These are phyloP conservation scores for Jamesozyma lodderae DNA, from an alignment of 805 yeast genomes.

Conservation along the genomic window DNA sequence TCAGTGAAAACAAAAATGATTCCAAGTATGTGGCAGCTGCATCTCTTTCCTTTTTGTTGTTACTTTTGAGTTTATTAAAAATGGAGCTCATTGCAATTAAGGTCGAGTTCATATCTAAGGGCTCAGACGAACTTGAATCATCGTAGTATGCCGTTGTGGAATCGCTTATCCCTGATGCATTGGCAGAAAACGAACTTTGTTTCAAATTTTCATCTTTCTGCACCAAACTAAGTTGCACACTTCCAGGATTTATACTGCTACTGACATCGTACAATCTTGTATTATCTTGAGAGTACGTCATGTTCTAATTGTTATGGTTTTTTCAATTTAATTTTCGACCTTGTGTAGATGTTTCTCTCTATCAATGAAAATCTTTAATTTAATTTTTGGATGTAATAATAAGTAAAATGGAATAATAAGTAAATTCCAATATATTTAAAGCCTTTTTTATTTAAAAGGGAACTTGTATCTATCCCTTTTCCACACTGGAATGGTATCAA, in stretches of 20 bases:
- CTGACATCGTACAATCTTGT: not conserved
- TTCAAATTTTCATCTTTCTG: not conserved
- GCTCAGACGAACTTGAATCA: not conserved
- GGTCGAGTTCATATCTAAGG: not conserved
- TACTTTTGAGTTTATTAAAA: conserved; percentile 27
- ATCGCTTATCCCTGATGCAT: not conserved
- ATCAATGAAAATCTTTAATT: no score
- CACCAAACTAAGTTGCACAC: not conserved
- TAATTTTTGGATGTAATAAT: no score
- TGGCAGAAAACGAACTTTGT: not conserved
- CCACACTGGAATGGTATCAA: no score
- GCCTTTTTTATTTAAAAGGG: no score
- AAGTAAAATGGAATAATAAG: no score
- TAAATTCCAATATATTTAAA: no score
- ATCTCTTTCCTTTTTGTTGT: conserved; percentile 22
- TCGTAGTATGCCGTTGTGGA: not conserved
- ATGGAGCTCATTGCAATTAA: conserved; percentile 16
- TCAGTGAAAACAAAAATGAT: conserved; percentile 54
- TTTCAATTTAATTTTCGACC: no score
- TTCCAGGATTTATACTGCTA: not conserved
- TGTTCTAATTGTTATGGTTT: no score
- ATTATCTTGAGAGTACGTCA: no score
- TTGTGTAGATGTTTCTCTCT: no score
- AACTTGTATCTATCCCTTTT: no score
- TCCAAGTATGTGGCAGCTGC: conserved; percentile 57